Conservation (phyloP, 1,139 yeast species). For the Nakaseomyces sp. region DNA sequence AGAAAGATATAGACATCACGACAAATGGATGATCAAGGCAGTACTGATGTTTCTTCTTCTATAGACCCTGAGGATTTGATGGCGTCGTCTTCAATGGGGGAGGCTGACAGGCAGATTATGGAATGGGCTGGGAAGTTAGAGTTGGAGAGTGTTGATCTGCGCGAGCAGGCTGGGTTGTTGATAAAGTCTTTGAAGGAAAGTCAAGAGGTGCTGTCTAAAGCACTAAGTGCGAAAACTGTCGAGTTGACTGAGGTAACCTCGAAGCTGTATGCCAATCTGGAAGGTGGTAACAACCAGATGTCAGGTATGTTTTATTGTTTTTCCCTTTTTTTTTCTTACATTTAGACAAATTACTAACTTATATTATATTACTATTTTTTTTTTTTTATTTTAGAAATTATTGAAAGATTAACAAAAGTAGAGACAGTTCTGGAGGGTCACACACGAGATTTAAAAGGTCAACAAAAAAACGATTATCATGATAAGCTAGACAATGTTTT, state of each 20-base stretch:
- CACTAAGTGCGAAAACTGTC: too few species aligned
- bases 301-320: not conserved
- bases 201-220: too few species aligned
- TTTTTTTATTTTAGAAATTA: not conserved
- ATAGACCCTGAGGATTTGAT: not conserved
- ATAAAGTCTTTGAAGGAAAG: slow-evolving; percentile 13
- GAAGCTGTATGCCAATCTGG: not conserved
- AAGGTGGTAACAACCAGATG: not conserved
- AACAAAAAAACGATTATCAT: not conserved
- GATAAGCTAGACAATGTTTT: not conserved
- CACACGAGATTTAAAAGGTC: not conserved
- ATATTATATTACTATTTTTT: not conserved
- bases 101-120: slow-evolving; percentile 32
- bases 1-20: too few species aligned
- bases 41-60: slow-evolving; percentile 3
- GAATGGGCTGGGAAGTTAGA: slow-evolving; percentile 42
- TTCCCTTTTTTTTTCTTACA: not conserved
- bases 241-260: not conserved
- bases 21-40: slow-evolving; percentile 1
- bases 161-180: slow-evolving; percentile 31
- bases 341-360: too few species aligned
- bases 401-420: not conserved
- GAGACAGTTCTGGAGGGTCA: not conserved
- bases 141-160: slow-evolving; percentile 36
- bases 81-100: slow-evolving; percentile 17